These are phyloP conservation scores for Populus hybrid DNA, from an alignment of 441 rosid genomes.

Conservation along the genomic window DNA sequence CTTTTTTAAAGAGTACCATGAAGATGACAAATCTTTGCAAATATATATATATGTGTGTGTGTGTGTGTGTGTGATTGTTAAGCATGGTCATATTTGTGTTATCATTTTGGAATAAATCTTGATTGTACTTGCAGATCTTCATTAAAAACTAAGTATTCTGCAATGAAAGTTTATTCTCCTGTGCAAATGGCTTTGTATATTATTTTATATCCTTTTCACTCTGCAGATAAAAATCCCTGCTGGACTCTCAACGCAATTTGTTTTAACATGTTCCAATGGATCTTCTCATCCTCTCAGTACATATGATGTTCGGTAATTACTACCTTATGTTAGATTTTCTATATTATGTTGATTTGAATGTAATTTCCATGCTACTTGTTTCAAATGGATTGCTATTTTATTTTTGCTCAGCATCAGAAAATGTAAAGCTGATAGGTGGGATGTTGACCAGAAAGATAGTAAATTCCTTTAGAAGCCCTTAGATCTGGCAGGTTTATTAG, in stretches of 20 bases:
- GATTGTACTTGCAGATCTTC: neutral
- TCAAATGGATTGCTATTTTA: neutral
- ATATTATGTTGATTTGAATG: neutral
- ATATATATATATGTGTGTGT: no score
- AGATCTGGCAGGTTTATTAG: no score
- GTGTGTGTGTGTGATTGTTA: neutral
- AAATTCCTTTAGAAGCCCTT: no score
- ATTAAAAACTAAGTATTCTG: neutral
- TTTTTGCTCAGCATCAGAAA: neutral
- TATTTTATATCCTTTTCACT: constrained; percentile 12
- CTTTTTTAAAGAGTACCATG: no score
- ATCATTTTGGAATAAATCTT: neutral
- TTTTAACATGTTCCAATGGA: constrained; percentile 72
- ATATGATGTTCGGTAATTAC: constrained; percentile 52
- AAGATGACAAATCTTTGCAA: no score
- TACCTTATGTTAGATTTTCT: neutral
- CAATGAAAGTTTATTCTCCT: neutral
- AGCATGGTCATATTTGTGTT: neutral
- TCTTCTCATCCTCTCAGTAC: constrained; percentile 74
- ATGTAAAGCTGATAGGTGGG: no score
- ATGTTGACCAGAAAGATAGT: no score
- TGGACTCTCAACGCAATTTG: constrained; percentile 75
- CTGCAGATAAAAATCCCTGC: constrained; percentile 86
- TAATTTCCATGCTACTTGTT: neutral
- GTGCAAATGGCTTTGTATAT: neutral